Percentiles rank a stretch among this genome's conserved stretches.
These are phyloP conservation scores for Acanthamoeba royreba DNA, from an alignment of 208 protist species.

Conservation along the genomic window DNA sequence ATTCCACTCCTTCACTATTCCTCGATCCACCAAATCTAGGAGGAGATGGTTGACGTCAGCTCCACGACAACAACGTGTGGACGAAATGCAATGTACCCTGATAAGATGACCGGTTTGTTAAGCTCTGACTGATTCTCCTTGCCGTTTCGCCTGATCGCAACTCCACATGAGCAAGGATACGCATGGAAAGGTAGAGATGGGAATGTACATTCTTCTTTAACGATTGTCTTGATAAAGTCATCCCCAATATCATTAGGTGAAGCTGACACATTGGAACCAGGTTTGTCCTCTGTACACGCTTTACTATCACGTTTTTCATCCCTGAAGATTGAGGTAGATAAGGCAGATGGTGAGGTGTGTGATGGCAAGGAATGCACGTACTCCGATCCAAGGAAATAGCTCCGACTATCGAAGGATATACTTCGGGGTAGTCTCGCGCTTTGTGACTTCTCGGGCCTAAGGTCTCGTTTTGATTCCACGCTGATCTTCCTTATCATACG, in stretches of 20 bases:
- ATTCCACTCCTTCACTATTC: constrained; percentile 15
- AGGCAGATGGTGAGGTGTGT: background rate
- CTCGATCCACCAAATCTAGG: background rate
- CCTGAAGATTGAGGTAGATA: too few species aligned
- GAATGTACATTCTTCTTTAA: too few species aligned
- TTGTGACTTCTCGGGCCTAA: background rate
- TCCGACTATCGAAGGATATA: background rate
- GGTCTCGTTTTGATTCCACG: background rate
- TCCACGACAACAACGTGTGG: background rate
- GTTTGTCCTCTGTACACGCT: too few species aligned
- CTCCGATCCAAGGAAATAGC: background rate
- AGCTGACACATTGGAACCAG: too few species aligned
- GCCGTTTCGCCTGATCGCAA: too few species aligned
- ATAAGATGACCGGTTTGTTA: too few species aligned
- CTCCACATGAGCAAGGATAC: too few species aligned
- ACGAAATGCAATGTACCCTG: background rate
- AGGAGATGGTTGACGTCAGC: background rate
- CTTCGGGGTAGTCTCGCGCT: background rate
- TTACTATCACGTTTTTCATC: too few species aligned
- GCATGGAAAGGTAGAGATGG: too few species aligned
- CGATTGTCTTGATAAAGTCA: too few species aligned
- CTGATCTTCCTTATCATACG: background rate
- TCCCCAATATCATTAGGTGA: too few species aligned
- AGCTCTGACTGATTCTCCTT: too few species aligned
- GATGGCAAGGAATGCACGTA: background rate